Percentiles rank a stretch among this genome's conserved stretches.
Evolutionary conservation across 495 filamentous ascomycete species (phyloP).

Genomic region (Tuber microsphaerosporum): DNA sequence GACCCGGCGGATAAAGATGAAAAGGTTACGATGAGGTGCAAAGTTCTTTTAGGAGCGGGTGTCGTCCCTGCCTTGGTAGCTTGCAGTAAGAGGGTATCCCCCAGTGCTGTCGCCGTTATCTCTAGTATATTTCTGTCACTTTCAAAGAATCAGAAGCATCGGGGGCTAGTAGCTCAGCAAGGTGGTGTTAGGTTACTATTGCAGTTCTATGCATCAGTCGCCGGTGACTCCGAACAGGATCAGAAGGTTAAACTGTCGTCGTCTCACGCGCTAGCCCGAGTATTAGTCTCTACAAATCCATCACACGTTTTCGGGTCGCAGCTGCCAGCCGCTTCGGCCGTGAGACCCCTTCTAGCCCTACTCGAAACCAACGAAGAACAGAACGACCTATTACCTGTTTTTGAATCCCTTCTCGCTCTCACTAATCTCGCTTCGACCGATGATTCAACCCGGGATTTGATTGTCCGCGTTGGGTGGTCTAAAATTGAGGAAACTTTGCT

Average conservation of each 20-base stretch:
- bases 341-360: constrained; percentile 69
- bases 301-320: constrained; percentile 73
- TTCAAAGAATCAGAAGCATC: constrained; percentile 60
- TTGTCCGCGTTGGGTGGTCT: constrained; percentile 64
- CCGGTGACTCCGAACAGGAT: constrained; percentile 43
- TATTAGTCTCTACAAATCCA: constrained; percentile 84
- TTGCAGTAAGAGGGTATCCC: constrained; percentile 60
- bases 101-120: constrained; percentile 58
- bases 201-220: constrained; percentile 54
- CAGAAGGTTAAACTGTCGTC: constrained; percentile 53
- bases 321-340: constrained; percentile 64
- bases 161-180: constrained; percentile 78
- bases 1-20: constrained; percentile 67
- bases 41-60: constrained; percentile 65
- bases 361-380: constrained; percentile 53
- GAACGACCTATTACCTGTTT: constrained; percentile 68
- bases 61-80: constrained; percentile 65
- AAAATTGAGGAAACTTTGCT: constrained; percentile 76
- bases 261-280: constrained; percentile 81
- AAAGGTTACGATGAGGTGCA: constrained; percentile 69
- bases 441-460: constrained; percentile 58
- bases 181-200: constrained; percentile 81
- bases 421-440: constrained; percentile 85
- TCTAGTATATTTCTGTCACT: constrained; percentile 70
- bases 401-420: constrained; percentile 82